Conservation (phyloP, 2,329 filamentous ascomycete genomes). For the Pestalotiopsis sp. region DNA sequence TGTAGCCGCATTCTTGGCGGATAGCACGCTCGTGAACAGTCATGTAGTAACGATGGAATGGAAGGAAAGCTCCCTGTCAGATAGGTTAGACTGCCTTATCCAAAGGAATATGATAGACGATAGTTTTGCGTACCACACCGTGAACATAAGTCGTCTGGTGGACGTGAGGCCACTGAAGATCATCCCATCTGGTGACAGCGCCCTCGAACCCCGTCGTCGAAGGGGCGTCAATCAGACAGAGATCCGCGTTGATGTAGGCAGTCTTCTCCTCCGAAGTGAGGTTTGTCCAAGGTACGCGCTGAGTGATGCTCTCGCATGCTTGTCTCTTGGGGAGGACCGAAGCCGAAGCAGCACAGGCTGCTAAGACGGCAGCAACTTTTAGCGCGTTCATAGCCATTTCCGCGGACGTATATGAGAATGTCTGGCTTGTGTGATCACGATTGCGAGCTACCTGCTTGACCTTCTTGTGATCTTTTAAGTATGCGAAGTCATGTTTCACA, state of each 20-base stretch:
- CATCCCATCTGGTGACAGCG: not conserved
- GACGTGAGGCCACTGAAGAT: constrained; percentile 2
- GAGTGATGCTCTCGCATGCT: not conserved
- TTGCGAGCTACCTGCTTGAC: no score
- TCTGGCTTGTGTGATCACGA: no score
- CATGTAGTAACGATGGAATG: constrained; percentile 33
- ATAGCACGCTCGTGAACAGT: constrained; percentile 5
- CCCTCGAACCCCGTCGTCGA: not conserved
- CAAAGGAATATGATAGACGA: no score
- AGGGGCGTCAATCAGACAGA: not conserved
- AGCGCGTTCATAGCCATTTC: not conserved
- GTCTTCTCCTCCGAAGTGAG: constrained; percentile 3
- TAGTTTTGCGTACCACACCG: no score
- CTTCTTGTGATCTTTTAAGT: not conserved
- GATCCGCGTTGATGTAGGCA: constrained; percentile 1
- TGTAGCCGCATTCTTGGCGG: constrained; percentile 14
- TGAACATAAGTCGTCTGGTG: not conserved
- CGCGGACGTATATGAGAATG: not conserved
- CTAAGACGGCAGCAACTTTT: not conserved
- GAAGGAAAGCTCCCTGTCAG: constrained; percentile 30
- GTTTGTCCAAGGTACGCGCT: not conserved
- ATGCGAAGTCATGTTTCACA: not conserved
- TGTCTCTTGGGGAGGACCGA: not conserved
- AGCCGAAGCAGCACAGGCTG: not conserved
- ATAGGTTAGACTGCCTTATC: no score